These are phyloP conservation scores for Macaranga tanarius DNA, from an alignment of 441 rosid genomes.

Conservation along the genomic window DNA sequence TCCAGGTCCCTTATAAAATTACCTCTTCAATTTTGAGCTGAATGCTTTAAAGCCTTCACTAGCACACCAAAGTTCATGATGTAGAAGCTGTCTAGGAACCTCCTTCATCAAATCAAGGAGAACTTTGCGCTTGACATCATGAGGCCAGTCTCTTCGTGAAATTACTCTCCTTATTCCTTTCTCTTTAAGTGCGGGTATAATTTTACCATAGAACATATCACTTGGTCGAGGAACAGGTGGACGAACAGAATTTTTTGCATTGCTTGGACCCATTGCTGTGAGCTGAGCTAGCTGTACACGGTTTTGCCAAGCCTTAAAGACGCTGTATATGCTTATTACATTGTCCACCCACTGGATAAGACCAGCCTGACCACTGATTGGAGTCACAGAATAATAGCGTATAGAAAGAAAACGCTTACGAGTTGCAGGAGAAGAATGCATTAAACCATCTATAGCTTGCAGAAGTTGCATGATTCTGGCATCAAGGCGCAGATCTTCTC, in stretches of 20 bases:
- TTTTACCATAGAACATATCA: conserved; percentile 99
- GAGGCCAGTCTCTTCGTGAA: conserved; percentile 99
- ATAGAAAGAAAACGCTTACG: conserved; percentile 60
- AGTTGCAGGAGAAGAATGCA: conserved; percentile 62
- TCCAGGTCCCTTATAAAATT: conserved; percentile 21
- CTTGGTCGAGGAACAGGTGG: conserved; percentile 95
- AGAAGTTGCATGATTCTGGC: conserved; percentile 99
- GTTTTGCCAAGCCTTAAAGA: conserved; percentile 94
- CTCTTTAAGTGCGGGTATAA: conserved; percentile 98
- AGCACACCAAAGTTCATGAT: conserved; percentile 98
- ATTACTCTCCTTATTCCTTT: conserved; percentile 95
- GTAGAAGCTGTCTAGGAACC: conserved; percentile 88
- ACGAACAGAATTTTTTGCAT: conserved; percentile 55
- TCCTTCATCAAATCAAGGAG: conserved; percentile 95
- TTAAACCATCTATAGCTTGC: conserved; percentile 82
- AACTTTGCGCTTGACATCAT: conserved; percentile 97
- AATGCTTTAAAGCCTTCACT: conserved; percentile 98
- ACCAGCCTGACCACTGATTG: conserved; percentile 98
- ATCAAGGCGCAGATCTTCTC: conserved; percentile 98
- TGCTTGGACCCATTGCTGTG: conserved; percentile 58
- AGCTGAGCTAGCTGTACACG: conserved; percentile 79
- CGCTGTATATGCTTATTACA: conserved; percentile 89
- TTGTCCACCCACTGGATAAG: conserved; percentile 99
- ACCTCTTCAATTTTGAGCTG: conserved; percentile 89
- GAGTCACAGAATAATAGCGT: conserved; percentile 96